A percentile compares a stretch with the other conserved stretches of the same genome.
Conservation (phyloP, 2,329 filamentous ascomycete species). For the Metarhizium sp. region DNA sequence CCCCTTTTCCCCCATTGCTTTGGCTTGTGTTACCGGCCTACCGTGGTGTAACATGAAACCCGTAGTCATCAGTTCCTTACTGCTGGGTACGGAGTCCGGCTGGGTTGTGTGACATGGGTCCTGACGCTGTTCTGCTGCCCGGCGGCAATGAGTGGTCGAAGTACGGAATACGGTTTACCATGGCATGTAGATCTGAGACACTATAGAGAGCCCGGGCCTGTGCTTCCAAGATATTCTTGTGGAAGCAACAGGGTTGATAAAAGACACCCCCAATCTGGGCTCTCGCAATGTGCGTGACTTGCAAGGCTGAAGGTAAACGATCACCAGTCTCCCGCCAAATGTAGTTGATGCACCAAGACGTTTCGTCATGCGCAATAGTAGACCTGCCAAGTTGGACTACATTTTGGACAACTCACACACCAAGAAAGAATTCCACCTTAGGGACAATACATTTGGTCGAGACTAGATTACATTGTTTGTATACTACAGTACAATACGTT, state of each 20-base stretch:
- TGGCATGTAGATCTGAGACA: neutral
- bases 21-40: neutral
- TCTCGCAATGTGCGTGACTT: neutral
- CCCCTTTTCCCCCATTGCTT: neutral
- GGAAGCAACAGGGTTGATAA: neutral
- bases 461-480: slow-evolving; percentile 5
- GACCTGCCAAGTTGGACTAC: neutral
- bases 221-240: neutral
- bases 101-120: neutral
- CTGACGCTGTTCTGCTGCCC: neutral
- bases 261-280: neutral
- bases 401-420: neutral
- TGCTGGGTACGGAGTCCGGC: neutral
- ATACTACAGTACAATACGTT: slow-evolving; percentile 5
- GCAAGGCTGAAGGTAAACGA: neutral
- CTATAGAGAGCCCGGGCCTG: neutral
- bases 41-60: neutral
- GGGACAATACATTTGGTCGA: neutral
- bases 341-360: neutral
- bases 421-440: neutral
- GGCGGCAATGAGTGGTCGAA: neutral
- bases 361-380: neutral
- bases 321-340: neutral
- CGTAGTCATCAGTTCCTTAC: neutral
- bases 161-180: neutral